Conservation (phyloP, 441 rosid genomes). For the Isatis lusitanica region DNA sequence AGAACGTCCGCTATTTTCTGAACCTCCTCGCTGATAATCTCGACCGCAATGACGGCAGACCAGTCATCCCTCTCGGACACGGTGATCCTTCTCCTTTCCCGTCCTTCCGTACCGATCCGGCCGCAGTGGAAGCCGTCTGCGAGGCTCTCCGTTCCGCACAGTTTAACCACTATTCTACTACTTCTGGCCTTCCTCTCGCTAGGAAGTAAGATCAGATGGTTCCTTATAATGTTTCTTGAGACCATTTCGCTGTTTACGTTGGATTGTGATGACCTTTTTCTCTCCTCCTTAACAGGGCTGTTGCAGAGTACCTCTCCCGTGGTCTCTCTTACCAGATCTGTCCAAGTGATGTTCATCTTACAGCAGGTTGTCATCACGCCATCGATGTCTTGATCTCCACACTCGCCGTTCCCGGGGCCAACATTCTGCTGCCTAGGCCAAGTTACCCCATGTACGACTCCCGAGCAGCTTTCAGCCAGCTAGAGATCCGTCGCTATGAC, state of each 20-base stretch:
- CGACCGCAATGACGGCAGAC: conserved; percentile 29
- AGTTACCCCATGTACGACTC: conserved; percentile 50
- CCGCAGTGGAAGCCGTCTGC: conserved; percentile 46
- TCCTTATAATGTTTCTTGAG: neutral
- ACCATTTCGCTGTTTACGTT: neutral
- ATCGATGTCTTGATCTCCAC: conserved; percentile 42
- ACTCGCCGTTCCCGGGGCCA: conserved; percentile 50
- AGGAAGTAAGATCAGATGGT: conserved; percentile 41
- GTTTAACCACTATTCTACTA: conserved; percentile 42
- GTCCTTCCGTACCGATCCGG: conserved; percentile 37
- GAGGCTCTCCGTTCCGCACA: conserved; percentile 41
- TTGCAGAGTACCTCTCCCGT: conserved; percentile 41
- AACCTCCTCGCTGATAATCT: conserved; percentile 17
- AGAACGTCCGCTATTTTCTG: conserved; percentile 12
- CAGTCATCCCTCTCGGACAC: conserved; percentile 42
- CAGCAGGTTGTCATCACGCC: conserved; percentile 50
- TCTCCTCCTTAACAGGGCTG: conserved; percentile 36
- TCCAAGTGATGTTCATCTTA: conserved; percentile 47
- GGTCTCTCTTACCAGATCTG: conserved; percentile 46
- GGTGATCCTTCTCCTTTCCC: conserved; percentile 56
- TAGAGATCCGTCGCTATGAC: conserved; percentile 52
- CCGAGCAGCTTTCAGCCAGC: conserved; percentile 31
- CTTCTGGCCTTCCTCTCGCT: conserved; percentile 41
- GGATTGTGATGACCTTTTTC: neutral
- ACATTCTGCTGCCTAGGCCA: conserved; percentile 55